phyloP scores from a whole-genome alignment of 2,329 filamentous ascomycete species.

The Phoma sp. region DNA sequence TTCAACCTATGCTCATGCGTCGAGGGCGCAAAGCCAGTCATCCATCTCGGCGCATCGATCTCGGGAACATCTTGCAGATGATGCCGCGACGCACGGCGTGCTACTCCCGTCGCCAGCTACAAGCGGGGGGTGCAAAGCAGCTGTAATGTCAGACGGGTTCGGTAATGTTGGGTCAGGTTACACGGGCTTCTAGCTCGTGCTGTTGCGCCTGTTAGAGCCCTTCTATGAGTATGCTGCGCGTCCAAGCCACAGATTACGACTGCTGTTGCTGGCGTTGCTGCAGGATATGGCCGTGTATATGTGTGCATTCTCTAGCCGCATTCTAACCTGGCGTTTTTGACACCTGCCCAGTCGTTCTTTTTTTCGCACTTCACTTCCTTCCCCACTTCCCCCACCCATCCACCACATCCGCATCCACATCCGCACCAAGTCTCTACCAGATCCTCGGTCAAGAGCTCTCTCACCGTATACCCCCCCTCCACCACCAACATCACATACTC shows the following conservation, averaged over 20 bases:
- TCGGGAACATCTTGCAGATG: slow-evolving; percentile 17
- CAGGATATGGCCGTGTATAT: slow-evolving; percentile 1
- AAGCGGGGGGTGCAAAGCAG: slow-evolving; percentile 5
- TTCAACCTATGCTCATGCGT: slow-evolving; percentile 1
- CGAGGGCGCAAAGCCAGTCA: slow-evolving; percentile 10
- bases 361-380: background rate
- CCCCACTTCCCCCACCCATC: slow-evolving; percentile 6
- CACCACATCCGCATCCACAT: background rate
- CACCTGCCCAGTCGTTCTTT: slow-evolving; percentile 16
- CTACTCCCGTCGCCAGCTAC: slow-evolving; percentile 8
- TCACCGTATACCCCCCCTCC: background rate
- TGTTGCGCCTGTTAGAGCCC: slow-evolving; percentile 16
- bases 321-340: slow-evolving; percentile 9
- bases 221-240: slow-evolving; percentile 1
- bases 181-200: slow-evolving; percentile 17
- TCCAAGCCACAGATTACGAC: slow-evolving; percentile 7
- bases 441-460: background rate
- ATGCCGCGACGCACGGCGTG: slow-evolving; percentile 9
- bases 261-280: background rate
- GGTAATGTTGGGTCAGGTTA: slow-evolving; percentile 12
- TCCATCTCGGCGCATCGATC: slow-evolving; percentile 10
- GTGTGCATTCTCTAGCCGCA: slow-evolving; percentile 17
- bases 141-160: slow-evolving; percentile 7
- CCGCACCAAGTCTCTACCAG: background rate
- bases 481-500: background rate